Evolutionary conservation across 495 filamentous ascomycete genomes (phyloP).

Genomic region (Daldinia caldariorum): DNA sequence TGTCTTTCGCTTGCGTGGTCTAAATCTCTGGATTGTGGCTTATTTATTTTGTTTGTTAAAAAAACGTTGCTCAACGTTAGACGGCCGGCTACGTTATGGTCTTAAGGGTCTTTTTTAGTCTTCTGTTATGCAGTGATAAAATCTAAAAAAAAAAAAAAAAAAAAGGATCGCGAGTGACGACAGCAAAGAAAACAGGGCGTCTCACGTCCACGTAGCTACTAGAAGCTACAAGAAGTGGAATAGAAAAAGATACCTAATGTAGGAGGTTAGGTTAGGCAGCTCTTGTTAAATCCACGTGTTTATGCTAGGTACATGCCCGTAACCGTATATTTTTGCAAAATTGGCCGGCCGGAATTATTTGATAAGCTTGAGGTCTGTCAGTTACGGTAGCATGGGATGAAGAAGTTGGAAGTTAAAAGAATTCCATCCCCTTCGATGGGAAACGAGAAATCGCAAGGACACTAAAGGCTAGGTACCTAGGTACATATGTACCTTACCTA

Average conservation of each 20-base stretch:
- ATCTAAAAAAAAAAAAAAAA: background rate
- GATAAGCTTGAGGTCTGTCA: background rate
- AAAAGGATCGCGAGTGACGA: background rate
- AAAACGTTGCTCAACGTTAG: conserved; percentile 17
- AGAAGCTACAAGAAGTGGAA: too few relatives aligned
- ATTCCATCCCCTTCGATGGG: conserved; percentile 32
- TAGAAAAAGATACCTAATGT: too few relatives aligned
- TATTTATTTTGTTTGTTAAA: too few relatives aligned
- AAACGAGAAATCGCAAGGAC: background rate
- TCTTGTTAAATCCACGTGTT: conserved; percentile 6
- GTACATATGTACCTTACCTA: background rate
- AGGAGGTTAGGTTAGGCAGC: background rate
- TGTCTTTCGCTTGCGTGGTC: conserved; percentile 16
- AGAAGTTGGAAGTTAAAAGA: conserved; percentile 18
- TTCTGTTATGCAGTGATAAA: background rate
- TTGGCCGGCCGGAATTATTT: background rate
- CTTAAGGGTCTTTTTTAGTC: background rate
- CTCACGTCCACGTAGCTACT: background rate
- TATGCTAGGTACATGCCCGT: conserved; percentile 4
- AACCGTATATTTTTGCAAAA: conserved; percentile 7
- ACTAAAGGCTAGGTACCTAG: background rate
- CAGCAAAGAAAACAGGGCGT: conserved; percentile 1
- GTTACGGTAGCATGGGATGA: conserved; percentile 6
- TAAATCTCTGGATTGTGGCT: conserved; percentile 36
- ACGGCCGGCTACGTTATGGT: background rate